Conservation (phyloP, 2,329 filamentous ascomycete species). For the Peltaster fructicola region DNA sequence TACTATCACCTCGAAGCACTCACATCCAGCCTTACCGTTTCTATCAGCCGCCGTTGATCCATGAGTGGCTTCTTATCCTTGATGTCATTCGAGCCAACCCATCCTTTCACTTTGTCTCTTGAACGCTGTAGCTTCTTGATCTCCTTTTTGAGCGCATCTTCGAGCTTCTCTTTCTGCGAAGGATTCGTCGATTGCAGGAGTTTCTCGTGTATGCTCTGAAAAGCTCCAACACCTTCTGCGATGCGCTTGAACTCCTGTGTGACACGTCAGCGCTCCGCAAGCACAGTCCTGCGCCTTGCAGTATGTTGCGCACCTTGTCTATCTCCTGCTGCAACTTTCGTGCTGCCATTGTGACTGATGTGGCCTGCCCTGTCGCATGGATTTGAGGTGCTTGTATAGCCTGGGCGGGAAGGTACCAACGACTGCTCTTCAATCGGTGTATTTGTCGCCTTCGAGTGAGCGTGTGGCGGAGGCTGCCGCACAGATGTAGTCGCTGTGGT, state of each 20-base stretch:
- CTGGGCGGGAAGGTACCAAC: too few relatives aligned
- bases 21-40: constrained; percentile 53
- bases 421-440: too few relatives aligned
- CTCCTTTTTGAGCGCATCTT: constrained; percentile 95
- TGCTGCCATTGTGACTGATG: constrained; percentile 54
- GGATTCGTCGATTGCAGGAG: constrained; percentile 82
- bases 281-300: constrained; percentile 2
- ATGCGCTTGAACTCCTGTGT: constrained; percentile 71
- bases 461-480: too few relatives aligned
- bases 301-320: constrained; percentile 54
- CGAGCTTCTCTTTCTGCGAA: constrained; percentile 93
- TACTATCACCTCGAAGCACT: constrained; percentile 9
- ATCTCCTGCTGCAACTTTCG: constrained; percentile 96
- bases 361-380: constrained; percentile 6
- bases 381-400: too few relatives aligned
- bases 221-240: constrained; percentile 75
- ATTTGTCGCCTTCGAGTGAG: too few relatives aligned
- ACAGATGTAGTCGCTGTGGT: too few relatives aligned
- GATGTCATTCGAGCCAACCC: constrained; percentile 95
- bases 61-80: constrained; percentile 95
- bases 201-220: constrained; percentile 95
- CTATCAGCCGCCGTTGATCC: constrained; percentile 88
- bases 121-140: constrained; percentile 98
- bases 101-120: constrained; percentile 98
- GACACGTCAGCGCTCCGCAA: constrained; percentile 6